These are phyloP conservation scores for Tetrahymena thermophila DNA, from an alignment of 73 alveolate genomes.

Conservation along the genomic window DNA sequence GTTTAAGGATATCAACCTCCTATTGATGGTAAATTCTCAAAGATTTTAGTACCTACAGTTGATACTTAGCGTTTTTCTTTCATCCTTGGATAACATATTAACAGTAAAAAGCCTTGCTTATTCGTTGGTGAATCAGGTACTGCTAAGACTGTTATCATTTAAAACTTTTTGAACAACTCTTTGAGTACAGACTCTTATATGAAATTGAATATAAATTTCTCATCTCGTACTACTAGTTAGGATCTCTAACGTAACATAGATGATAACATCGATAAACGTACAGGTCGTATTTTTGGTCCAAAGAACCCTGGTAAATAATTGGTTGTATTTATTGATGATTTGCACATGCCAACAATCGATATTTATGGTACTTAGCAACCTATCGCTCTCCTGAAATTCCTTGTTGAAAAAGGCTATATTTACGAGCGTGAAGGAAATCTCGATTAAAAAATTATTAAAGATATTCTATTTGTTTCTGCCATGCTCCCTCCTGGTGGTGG, in stretches of 20 bases:
- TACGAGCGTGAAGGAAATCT: slow-evolving; percentile 92
- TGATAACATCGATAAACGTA: slow-evolving; percentile 92
- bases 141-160: slow-evolving; percentile 69
- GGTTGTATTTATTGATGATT: slow-evolving; percentile 94
- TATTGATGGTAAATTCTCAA: slow-evolving; percentile 88
- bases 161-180: slow-evolving; percentile 64
- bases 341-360: slow-evolving; percentile 97
- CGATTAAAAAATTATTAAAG: slow-evolving; percentile 85
- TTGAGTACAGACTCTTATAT: slow-evolving; percentile 74
- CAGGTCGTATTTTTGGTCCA: slow-evolving; percentile 97
- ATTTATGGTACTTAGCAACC: slow-evolving; percentile 98
- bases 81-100: slow-evolving; percentile 71
- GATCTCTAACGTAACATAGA: slow-evolving; percentile 94
- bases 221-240: slow-evolving; percentile 96
- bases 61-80: slow-evolving; percentile 94
- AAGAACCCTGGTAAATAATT: slow-evolving; percentile 92
- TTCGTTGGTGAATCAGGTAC: slow-evolving; percentile 97
- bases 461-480: slow-evolving; percentile 94
- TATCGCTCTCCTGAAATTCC: slow-evolving; percentile 92
- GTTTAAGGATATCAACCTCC: slow-evolving; percentile 70
- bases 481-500: slow-evolving; percentile 99
- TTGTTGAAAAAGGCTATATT: slow-evolving; percentile 85
- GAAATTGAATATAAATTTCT: slow-evolving; percentile 96
- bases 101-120: slow-evolving; percentile 87
- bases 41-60: slow-evolving; percentile 98